These are phyloP conservation scores for Allium cepa DNA, from an alignment of 106 monocot species.

Conservation along the genomic window DNA sequence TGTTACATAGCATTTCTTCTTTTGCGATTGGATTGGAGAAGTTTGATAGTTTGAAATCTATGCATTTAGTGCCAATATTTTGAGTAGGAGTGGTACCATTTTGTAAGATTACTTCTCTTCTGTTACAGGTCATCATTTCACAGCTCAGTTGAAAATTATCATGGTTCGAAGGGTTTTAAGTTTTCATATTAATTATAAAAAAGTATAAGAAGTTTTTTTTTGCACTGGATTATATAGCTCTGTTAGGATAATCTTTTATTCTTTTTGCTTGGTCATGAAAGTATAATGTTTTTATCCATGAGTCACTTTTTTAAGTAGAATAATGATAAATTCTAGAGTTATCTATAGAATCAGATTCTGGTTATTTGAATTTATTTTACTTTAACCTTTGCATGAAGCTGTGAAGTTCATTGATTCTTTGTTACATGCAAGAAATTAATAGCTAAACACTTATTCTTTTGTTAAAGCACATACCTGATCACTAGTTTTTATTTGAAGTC, in stretches of 20 bases:
- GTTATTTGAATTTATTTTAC: background rate
- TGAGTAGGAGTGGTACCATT: no score
- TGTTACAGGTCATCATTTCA: no score
- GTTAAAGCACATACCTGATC: slow-evolving; percentile 1
- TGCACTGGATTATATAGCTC: slow-evolving; percentile 18
- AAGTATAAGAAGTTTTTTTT: no score
- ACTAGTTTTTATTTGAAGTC: background rate
- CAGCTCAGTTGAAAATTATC: no score
- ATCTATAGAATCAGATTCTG: background rate
- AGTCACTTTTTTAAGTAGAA: slow-evolving; percentile 22
- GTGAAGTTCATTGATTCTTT: slow-evolving; percentile 58
- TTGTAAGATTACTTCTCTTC: no score
- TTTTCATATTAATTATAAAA: no score
- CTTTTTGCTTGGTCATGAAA: slow-evolving; percentile 39
- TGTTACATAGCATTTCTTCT: no score
- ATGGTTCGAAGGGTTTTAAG: no score
- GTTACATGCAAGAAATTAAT: slow-evolving; percentile 53
- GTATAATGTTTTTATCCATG: no score
- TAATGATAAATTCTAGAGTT: background rate
- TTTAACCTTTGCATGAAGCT: slow-evolving; percentile 66
- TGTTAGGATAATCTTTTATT: slow-evolving; percentile 23
- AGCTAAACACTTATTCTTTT: slow-evolving; percentile 27
- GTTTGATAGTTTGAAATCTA: no score
- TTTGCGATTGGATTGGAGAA: no score
- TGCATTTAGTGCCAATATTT: no score